Conservation (phyloP, 768 basidiomycete genomes). For the Rubroboletus pulcherrimus region DNA sequence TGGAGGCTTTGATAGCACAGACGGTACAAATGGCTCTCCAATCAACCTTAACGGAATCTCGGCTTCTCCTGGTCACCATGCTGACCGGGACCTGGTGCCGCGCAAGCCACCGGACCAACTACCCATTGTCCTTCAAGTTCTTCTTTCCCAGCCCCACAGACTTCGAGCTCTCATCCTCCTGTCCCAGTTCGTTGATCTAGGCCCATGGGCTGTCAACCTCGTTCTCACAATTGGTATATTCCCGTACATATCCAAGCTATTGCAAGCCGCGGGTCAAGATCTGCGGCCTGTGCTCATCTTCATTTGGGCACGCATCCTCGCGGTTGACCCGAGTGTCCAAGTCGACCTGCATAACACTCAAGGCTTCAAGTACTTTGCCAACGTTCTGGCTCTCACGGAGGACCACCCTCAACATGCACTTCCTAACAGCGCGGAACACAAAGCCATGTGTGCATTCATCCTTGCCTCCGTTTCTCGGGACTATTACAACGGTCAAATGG, state of each 20-base stretch:
- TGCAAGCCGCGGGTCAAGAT: constrained; percentile 92
- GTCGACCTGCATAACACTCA: constrained; percentile 78
- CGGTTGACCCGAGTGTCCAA: constrained; percentile 93
- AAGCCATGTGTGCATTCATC: constrained; percentile 98
- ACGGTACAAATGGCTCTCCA: constrained; percentile 12
- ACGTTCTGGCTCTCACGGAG: constrained; percentile 65
- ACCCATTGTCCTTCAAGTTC: constrained; percentile 95
- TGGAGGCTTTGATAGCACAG: constrained; percentile 26
- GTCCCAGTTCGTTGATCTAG: constrained; percentile 96
- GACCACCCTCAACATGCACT: constrained; percentile 54
- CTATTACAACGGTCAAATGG: constrained; percentile 80
- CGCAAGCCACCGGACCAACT: constrained; percentile 95
- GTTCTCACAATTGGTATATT: constrained; percentile 97
- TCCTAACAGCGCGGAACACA: constrained; percentile 94
- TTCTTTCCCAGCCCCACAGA: constrained; percentile 93
- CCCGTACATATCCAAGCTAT: constrained; percentile 94
- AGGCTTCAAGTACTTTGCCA: constrained; percentile 84
- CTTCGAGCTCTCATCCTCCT: constrained; percentile 92
- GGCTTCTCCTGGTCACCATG: constrained; percentile 3
- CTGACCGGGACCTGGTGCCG: constrained; percentile 55
- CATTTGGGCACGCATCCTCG: constrained; percentile 97
- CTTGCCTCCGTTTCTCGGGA: constrained; percentile 88
- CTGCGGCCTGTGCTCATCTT: constrained; percentile 97
- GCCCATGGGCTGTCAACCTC: constrained; percentile 97
- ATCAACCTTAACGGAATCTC: constrained; percentile 16